A percentile compares a stretch with the other conserved stretches of the same genome.
These are phyloP conservation scores for Hymenoscyphus fructigenus DNA, from an alignment of 2,329 filamentous ascomycete species.

Conservation along the genomic window DNA sequence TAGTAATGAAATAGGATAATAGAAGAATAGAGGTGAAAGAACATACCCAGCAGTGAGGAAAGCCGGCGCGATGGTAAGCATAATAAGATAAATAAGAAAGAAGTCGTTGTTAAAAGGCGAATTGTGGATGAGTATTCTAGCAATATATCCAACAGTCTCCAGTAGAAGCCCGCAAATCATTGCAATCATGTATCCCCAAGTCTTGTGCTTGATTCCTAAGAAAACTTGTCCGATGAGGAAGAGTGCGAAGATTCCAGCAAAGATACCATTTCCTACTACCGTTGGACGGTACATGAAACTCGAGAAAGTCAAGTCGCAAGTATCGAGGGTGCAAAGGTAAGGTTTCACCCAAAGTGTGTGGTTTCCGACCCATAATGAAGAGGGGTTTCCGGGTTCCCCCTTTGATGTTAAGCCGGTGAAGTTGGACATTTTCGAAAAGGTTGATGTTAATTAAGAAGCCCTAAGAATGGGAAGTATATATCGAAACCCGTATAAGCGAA, in stretches of 20 bases:
- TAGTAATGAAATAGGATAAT: not conserved
- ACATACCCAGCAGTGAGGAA: constrained; percentile 54
- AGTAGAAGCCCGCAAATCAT: constrained; percentile 48
- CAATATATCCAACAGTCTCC: constrained; percentile 55
- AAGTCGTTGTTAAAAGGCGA: constrained; percentile 55
- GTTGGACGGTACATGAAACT: constrained; percentile 57
- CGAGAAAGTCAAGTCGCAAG: constrained; percentile 52
- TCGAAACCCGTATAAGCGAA: not conserved
- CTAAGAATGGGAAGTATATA: not conserved
- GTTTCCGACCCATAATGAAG: constrained; percentile 25
- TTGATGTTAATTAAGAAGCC: not conserved
- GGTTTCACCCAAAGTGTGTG: constrained; percentile 26
- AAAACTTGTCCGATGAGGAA: constrained; percentile 43
- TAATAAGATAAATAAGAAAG: constrained; percentile 61
- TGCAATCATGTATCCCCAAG: constrained; percentile 54
- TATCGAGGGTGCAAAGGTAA: constrained; percentile 31
- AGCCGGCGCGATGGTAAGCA: constrained; percentile 43
- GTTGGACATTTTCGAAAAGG: constrained; percentile 24
- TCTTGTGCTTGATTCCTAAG: constrained; percentile 51
- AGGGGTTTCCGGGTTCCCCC: constrained; percentile 10
- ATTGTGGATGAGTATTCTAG: constrained; percentile 48
- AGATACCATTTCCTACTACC: constrained; percentile 55
- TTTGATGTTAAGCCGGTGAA: constrained; percentile 7
- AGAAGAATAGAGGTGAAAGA: not conserved
- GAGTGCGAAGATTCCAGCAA: constrained; percentile 49